These are phyloP conservation scores for Serendipita sp. DNA, from an alignment of 768 basidiomycete species.

Conservation along the genomic window DNA sequence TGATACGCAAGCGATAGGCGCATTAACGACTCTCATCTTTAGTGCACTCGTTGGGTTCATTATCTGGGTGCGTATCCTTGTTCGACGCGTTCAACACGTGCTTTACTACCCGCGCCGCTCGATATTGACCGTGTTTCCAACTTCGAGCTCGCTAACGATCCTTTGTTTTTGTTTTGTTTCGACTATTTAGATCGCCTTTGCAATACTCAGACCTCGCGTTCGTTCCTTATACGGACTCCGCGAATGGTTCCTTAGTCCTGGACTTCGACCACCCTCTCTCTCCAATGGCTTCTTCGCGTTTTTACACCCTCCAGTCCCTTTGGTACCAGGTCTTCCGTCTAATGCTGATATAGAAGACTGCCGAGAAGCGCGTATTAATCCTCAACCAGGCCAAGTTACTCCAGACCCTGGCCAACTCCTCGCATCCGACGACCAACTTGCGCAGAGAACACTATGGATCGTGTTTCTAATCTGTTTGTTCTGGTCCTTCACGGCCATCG, in stretches of 20 bases:
- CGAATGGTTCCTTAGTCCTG: slow-evolving; percentile 61
- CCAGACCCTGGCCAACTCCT: slow-evolving; percentile 39
- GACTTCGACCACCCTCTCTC: slow-evolving; percentile 50
- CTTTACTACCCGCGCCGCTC: neutral
- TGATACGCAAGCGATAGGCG: slow-evolving; percentile 45
- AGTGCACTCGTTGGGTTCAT: slow-evolving; percentile 44
- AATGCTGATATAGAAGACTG: neutral
- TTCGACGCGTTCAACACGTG: neutral
- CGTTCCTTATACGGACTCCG: slow-evolving; percentile 55
- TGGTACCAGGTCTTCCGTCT: slow-evolving; percentile 39
- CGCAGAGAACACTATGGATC: slow-evolving; percentile 53
- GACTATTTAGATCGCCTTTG: slow-evolving; percentile 40
- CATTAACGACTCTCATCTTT: slow-evolving; percentile 40
- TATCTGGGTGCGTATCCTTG: slow-evolving; percentile 42
- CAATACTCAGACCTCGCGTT: slow-evolving; percentile 47
- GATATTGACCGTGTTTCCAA: neutral
- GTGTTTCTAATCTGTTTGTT: slow-evolving; percentile 45
- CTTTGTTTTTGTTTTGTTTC: neutral
- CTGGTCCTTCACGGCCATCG: slow-evolving; percentile 54
- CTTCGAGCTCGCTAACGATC: neutral
- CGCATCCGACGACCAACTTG: slow-evolving; percentile 60
- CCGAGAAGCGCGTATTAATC: slow-evolving; percentile 25
- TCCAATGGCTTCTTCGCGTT: slow-evolving; percentile 46
- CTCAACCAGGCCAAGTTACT: slow-evolving; percentile 34
- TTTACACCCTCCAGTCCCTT: slow-evolving; percentile 50